Conservation (phyloP, 345 rosid species). For the Excoecaria agallocha region DNA sequence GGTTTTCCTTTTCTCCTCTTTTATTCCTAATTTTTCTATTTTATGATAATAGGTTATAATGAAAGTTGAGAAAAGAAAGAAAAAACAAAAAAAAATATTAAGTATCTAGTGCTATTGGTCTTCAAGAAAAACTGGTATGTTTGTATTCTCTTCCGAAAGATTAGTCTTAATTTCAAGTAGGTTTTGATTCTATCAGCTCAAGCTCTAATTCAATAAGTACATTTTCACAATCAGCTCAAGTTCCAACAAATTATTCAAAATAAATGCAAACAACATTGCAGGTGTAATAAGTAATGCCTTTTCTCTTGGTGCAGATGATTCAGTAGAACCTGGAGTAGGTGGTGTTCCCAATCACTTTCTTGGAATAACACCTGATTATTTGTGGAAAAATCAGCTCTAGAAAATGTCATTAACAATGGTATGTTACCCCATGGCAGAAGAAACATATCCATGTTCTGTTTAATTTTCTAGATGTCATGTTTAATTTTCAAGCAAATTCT, state of each 20-base stretch:
- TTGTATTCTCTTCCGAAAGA: neutral
- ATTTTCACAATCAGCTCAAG: conserved; percentile 63
- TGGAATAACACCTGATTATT: conserved; percentile 81
- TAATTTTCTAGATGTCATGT: neutral
- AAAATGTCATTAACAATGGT: conserved; percentile 62
- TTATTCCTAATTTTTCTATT: neutral
- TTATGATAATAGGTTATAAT: neutral
- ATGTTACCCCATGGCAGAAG: neutral
- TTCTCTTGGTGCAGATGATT: conserved; percentile 43
- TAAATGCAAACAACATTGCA: conserved; percentile 47
- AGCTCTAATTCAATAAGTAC: conserved; percentile 49
- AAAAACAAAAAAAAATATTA: too few relatives aligned
- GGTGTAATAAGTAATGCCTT: conserved; percentile 37
- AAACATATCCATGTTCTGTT: neutral
- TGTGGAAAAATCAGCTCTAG: conserved; percentile 86
- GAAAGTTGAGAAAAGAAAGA: neutral
- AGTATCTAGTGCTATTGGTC: neutral
- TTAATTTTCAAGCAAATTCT: neutral
- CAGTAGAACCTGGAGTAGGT: conserved; percentile 68
- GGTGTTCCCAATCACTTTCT: conserved; percentile 92
- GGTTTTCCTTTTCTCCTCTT: neutral
- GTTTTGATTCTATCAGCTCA: conserved; percentile 37
- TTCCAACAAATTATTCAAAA: conserved; percentile 53
- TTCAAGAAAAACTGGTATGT: neutral
- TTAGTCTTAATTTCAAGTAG: neutral